These are phyloP conservation scores for Terana coerulea DNA, from an alignment of 768 basidiomycete species.

Conservation along the genomic window DNA sequence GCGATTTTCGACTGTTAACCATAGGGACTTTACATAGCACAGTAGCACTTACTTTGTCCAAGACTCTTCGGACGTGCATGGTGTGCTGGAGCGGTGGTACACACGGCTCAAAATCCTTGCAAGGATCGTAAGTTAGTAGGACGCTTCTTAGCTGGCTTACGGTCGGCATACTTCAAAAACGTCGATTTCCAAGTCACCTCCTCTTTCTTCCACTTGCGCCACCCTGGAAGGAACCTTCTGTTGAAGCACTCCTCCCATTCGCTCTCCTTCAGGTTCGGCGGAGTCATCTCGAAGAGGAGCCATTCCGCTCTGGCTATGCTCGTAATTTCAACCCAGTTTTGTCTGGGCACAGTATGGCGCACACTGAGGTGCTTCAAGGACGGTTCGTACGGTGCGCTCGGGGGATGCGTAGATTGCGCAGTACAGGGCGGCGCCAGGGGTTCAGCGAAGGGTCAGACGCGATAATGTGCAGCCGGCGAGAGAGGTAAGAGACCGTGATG, in stretches of 20 bases:
- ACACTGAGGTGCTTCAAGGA: conserved; percentile 58
- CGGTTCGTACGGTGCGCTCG: conserved; percentile 39
- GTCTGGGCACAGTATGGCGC: conserved; percentile 60
- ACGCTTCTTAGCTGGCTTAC: no score
- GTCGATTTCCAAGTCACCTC: conserved; percentile 54
- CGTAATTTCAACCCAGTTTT: conserved; percentile 79
- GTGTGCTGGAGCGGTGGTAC: conserved; percentile 63
- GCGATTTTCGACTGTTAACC: background rate
- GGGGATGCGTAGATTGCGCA: conserved; percentile 43
- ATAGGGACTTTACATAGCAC: no score
- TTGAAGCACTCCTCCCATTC: conserved; percentile 79
- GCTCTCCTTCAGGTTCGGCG: conserved; percentile 58
- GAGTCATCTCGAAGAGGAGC: conserved; percentile 62
- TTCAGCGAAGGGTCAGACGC: conserved; percentile 64
- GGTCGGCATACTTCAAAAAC: conserved; percentile 55
- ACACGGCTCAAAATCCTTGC: conserved; percentile 56
- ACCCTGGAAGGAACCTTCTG: conserved; percentile 72
- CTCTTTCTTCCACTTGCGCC: conserved; percentile 66
- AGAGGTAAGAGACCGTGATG: conserved; percentile 55
- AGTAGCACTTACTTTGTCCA: conserved; percentile 66
- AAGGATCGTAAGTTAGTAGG: no score
- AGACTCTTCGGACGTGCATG: conserved; percentile 75
- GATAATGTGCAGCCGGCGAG: conserved; percentile 52
- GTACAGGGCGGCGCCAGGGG: conserved; percentile 72
- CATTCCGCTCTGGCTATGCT: conserved; percentile 57